Percentiles rank a stretch among this genome's conserved stretches.
Conservation (phyloP, 352 stramenopile genomes). For the Lagenidium sp. region DNA sequence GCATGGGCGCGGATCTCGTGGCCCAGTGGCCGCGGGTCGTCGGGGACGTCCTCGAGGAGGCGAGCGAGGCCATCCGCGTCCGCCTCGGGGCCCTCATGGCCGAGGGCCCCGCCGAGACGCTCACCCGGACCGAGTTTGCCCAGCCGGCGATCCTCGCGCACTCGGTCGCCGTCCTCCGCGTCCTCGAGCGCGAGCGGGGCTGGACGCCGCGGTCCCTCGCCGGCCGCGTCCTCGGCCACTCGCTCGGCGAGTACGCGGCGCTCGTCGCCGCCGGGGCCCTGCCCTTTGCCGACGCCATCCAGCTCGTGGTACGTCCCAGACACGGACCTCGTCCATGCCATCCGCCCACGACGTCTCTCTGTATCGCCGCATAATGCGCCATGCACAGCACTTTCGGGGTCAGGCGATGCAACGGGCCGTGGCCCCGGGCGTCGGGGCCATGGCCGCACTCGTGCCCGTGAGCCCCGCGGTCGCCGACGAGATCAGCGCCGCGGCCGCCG, state of each 20-base stretch:
- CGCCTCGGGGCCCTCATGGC: conserved; percentile 46
- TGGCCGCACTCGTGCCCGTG: conserved; percentile 75
- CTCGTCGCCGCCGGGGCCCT: conserved; percentile 61
- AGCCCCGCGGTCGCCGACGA: conserved; percentile 33
- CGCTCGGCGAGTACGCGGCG: conserved; percentile 82
- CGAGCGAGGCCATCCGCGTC: conserved; percentile 58
- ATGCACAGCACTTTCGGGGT: conserved; percentile 42
- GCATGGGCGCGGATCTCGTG: conserved; percentile 71
- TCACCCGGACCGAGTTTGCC: conserved; percentile 64
- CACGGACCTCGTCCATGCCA: no score
- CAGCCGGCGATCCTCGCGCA: conserved; percentile 77
- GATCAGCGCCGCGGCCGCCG: conserved; percentile 34
- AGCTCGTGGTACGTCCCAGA: conserved; percentile 41
- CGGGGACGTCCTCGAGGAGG: conserved; percentile 58
- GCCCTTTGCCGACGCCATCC: conserved; percentile 50
- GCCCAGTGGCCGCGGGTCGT: conserved; percentile 52
- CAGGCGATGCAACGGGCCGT: conserved; percentile 64
- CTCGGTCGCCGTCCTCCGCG: conserved; percentile 62
- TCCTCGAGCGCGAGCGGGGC: conserved; percentile 54
- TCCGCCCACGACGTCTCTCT: not conserved
- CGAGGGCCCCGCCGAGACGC: conserved; percentile 42
- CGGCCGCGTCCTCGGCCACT: conserved; percentile 66
- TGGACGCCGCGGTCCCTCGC: conserved; percentile 21
- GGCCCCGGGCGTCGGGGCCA: conserved; percentile 37
- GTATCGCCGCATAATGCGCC: not conserved